phyloP scores from a whole-genome alignment of 169 alveolate species.

The Cryptosporidium sp. region DNA sequence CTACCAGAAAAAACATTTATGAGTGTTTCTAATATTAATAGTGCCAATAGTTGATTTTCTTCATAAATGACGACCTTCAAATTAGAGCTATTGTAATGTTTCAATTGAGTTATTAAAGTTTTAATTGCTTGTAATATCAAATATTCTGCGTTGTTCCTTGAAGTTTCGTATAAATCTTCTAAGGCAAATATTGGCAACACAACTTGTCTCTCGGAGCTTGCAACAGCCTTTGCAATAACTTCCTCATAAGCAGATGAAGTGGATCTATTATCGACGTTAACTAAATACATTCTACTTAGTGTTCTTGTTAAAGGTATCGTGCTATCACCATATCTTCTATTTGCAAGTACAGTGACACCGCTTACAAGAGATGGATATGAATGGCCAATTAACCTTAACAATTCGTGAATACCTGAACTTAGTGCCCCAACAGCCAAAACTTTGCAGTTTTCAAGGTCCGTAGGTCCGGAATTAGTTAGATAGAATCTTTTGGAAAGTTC shows the following conservation, averaged over 20 bases:
- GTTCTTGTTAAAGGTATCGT: neutral
- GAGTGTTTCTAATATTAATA: neutral
- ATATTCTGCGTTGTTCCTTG: neutral
- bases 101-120: neutral
- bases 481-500: slow-evolving; percentile 1
- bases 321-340: slow-evolving; percentile 5
- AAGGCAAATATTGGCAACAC: slow-evolving; percentile 1
- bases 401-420: neutral
- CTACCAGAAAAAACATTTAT: slow-evolving; percentile 39
- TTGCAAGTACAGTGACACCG: slow-evolving; percentile 12
- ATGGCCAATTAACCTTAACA: slow-evolving; percentile 11
- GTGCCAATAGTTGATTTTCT: slow-evolving; percentile 2
- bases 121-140: neutral
- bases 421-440: slow-evolving; percentile 6
- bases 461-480: neutral
- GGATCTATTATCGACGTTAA: neutral
- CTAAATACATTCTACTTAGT: slow-evolving; percentile 18
- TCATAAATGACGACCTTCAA: slow-evolving; percentile 37
- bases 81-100: neutral
- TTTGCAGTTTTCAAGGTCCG: neutral
- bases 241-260: neutral
- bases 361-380: neutral
- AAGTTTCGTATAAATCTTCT: neutral
- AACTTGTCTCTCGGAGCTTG: slow-evolving; percentile 7
- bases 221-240: slow-evolving; percentile 6